Evolutionary conservation across 139 green algal genomes (phyloP), one percentile per base, ranked within the genome.

Genomic region (Auxenochlorella pyrenoidosa): DNA sequence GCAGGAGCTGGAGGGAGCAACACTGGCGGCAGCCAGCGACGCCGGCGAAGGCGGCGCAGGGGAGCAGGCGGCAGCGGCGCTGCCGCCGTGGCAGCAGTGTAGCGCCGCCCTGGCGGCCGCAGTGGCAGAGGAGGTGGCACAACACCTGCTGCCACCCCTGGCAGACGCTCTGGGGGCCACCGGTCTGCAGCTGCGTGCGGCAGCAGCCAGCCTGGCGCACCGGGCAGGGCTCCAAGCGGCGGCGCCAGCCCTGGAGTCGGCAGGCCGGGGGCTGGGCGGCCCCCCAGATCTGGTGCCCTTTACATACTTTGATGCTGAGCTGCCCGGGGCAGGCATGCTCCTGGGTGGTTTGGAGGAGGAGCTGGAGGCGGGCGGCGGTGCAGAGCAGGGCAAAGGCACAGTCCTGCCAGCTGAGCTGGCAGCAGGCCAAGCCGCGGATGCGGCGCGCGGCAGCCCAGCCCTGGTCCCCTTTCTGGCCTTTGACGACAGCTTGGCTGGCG

Each of bases 401-500:
- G 32, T 18, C 44, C n/a, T 1, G 66, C 66, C 73, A 24, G 73
- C 73, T 51, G 38, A 47, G 73, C 73, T 60, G 41, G 66, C 32
- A 1, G 66, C 10, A 28, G 30, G 66, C 66, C 66, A 73, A 2
- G 30, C 66, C 41, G 66, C 30, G 2, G 70, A n/a, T 34, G 70
- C n/a, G 3, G 78, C 18, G 30, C 34, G 24, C 26, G 38, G 38
- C 22, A 16, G 28, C 16, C 63, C 80, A 0, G 28, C 40, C 26
- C 71, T 87, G 32, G 83, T 82, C 18, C 83, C 83, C 13, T 87
- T 88, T n/a, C 40, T 81, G 28, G 72, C 83, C 59, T 88, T 88
- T 76, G 84, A 88, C 5, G 84, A 88, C 0, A 36, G 59, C 41
- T 40, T 88, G 73, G 84, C 38, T 0, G 73, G 73, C 30, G 32